Evolutionary conservation across 2,329 filamentous ascomycete genomes (phyloP), one percentile per base, ranked within the genome.

Genomic region (Fusarium ramigenum): DNA sequence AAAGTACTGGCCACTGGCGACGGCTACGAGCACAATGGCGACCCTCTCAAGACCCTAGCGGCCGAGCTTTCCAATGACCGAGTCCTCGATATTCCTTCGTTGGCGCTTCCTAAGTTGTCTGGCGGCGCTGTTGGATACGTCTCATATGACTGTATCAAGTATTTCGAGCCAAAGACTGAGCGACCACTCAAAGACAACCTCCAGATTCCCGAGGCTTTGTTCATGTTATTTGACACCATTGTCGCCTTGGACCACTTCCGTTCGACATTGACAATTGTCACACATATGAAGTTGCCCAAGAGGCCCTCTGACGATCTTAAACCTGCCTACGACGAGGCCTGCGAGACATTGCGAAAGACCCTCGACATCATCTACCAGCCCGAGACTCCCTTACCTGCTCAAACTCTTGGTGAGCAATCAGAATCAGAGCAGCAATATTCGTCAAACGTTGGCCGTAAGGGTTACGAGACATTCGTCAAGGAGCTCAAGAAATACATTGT

Each of bases 81-180:
- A 32, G 93, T 98, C 72, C 93, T 95, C 39, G 89, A 93, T 44
- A 90, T 99, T 7, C 95, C 96, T 1, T 93, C 92, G 2, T 85
- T 98, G 78, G 89, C 89, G 77, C 87, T 99, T 42, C 96, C 96
- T 58, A 93, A 94, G 32, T 86, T 99, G 84, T 94, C 93, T 1
- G 96, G 95, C 44, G 96, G 96, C 56, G 96, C 95, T 18, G 94
- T 99, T 78, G 96, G 96, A 67, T 99, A 98, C 82, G 94, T 98
- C 10, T 95, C 95, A 60, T 99, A 99, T 80, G 96, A 99, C 81
- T 99, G 96, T 82, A 94, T 99, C 78, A 92, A 92, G 79, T 98
- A 98, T 84, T 99, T 99, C 77, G 96, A 99, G 86, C 96, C 96
- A 70, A 97, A 95, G 87, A 98, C 96, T n/a, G 92, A 91, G 32